Evolutionary conservation across 768 basidiomycete species (phyloP), one percentile per base, ranked within the genome.

Genomic region (Sutorius australiensis): DNA sequence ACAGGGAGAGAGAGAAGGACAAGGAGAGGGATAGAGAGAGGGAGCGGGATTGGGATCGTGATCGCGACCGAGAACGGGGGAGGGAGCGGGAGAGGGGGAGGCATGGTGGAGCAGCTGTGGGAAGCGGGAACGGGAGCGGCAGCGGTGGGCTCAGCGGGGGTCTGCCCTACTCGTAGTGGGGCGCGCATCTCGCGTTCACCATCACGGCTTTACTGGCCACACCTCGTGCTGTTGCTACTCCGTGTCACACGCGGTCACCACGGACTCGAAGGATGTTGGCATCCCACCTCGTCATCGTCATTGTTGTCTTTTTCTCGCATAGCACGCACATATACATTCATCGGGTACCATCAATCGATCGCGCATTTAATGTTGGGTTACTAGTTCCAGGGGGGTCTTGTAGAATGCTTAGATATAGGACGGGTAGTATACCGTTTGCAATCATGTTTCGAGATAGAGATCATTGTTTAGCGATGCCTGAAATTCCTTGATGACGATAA

Each of bases 91-190:
- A 61, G 5, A 57, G 60, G 27, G 61, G 63, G 9, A 54, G 58
- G 34, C 45, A 56, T 52, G 61, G 53, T 30, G 57, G 53, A 12
- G 16, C 54, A 34, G 16, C 36, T 12, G 30, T 45, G 10, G 59
- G 47, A n/a, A 52, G 46, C 5, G 56, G 50, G 13, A 38, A 49
- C 13, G 59, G 44, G 7, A 44, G 47, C 9, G 46, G 48, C 2
- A 43, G 46, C 21, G 58, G 55, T 16, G 54, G 62, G 19, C 51
- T 59, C 36, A 57, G 52, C 21, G 66, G 59, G 7, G 67, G 58
- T 13, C 52, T 68, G n/a, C 67, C 69, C 6, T 70, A 70, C 28
- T 69, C 69, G 46, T 70, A 61, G 42, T 34, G 41, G 53, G 48
- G 12, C 21, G 24, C 21, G 19, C 7, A 6, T 36, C 7, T 6